Conservation (phyloP, 129 eudicot species). For the Smallanthus sonchifolius region DNA sequence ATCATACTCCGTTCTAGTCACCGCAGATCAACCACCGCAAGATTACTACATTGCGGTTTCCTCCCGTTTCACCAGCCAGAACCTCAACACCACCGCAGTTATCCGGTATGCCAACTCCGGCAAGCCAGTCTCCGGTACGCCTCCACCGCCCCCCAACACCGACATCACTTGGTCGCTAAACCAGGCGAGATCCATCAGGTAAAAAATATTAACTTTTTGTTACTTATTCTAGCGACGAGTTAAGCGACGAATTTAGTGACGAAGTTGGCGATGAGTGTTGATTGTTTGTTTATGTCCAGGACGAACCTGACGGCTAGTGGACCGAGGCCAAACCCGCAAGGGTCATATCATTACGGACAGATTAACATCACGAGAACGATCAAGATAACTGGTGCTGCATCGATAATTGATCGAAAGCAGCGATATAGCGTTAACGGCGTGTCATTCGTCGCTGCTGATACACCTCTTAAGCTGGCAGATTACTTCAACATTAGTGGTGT, state of each 20-base stretch:
- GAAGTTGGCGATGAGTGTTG: neutral
- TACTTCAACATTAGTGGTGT: conserved; percentile 62
- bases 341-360: conserved; percentile 85
- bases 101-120: conserved; percentile 55
- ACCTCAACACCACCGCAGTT: conserved; percentile 58
- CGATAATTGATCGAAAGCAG: conserved; percentile 51
- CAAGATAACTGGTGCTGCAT: conserved; percentile 36
- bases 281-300: conserved; percentile 34
- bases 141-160: conserved; percentile 48
- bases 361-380: conserved; percentile 58
- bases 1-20: conserved; percentile 76
- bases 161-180: conserved; percentile 59
- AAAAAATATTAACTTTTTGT: neutral
- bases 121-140: conserved; percentile 50
- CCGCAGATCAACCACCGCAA: conserved; percentile 60
- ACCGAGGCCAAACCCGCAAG: conserved; percentile 96
- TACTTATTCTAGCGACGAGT: neutral
- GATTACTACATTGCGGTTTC: conserved; percentile 80
- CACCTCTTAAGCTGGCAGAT: conserved; percentile 85
- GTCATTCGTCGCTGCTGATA: conserved; percentile 62
- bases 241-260: neutral
- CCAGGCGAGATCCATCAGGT: conserved; percentile 85
- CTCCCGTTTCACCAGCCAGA: conserved; percentile 41
- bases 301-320: conserved; percentile 95
- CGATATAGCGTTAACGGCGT: conserved; percentile 74